Conservation (phyloP, 2,329 filamentous ascomycete genomes). For the Trichophyton equinum region DNA sequence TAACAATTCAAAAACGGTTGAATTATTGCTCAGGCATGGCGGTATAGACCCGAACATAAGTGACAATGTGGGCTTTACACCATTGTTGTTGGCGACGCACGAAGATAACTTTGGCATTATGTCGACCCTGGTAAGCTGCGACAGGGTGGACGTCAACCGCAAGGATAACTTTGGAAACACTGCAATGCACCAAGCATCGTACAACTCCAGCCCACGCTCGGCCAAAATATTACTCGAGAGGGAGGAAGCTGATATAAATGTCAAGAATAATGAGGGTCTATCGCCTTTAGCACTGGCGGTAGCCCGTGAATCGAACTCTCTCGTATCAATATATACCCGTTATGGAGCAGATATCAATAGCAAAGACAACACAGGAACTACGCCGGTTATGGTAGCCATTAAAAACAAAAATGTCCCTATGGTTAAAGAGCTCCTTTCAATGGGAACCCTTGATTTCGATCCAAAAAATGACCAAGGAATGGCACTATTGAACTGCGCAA, state of each 20-base stretch:
- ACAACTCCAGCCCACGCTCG: too few species aligned
- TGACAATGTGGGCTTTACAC: neutral
- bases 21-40: neutral
- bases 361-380: neutral
- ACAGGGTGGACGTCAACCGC: neutral
- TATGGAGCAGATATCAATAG: neutral
- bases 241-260: neutral
- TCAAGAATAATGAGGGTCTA: neutral
- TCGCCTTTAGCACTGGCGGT: neutral
- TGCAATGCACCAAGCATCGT: neutral
- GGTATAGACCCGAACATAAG: neutral
- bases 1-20: neutral
- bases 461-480: neutral
- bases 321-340: neutral
- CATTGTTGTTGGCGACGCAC: neutral
- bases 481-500: neutral
- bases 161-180: neutral
- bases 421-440: neutral
- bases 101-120: neutral
- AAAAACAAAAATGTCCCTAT: neutral
- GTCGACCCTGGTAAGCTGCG: neutral
- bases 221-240: neutral
- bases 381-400: neutral
- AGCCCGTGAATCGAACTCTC: neutral
- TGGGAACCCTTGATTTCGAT: neutral